Percentiles rank a stretch among this genome's conserved stretches.
phyloP scores from a whole-genome alignment of 352 stramenopile species.

The Peronospora tabacina region DNA sequence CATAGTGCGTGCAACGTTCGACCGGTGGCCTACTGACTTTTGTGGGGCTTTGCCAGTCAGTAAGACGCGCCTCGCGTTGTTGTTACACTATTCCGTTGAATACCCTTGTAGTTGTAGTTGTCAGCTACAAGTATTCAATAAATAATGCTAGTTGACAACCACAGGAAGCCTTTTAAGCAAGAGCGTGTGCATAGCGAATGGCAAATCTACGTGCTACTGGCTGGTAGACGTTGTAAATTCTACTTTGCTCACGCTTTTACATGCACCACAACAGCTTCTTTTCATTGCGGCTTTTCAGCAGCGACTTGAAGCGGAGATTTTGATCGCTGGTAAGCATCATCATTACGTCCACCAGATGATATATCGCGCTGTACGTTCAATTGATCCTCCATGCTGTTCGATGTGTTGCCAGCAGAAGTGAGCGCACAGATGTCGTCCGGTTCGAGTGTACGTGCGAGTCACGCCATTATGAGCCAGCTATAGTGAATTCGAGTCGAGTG shows the following conservation, averaged over 20 bases:
- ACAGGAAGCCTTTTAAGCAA: too few relatives aligned
- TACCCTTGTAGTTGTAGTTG: too few relatives aligned
- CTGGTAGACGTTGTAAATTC: too few relatives aligned
- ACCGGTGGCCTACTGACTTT: not conserved
- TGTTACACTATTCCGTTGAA: not conserved
- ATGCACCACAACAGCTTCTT: slow-evolving; percentile 12
- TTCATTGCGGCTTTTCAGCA: slow-evolving; percentile 1
- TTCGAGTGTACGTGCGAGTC: slow-evolving; percentile 5
- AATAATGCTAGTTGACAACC: too few relatives aligned
- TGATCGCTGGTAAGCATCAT: slow-evolving; percentile 6
- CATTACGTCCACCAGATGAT: slow-evolving; percentile 11
- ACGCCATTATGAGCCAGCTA: slow-evolving; percentile 14
- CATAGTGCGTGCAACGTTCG: not conserved
- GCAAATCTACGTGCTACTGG: too few relatives aligned
- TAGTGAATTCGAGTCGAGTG: slow-evolving; percentile 17
- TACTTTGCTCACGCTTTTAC: not conserved
- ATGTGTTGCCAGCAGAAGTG: slow-evolving; percentile 12
- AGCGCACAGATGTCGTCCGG: slow-evolving; percentile 19
- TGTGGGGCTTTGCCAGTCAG: not conserved
- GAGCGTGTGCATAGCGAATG: too few relatives aligned
- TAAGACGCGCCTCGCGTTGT: not conserved
- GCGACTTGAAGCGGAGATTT: slow-evolving; percentile 2
- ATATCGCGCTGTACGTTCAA: slow-evolving; percentile 2
- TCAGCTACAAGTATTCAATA: too few relatives aligned
- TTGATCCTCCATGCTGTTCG: not conserved